Evolutionary conservation across 768 basidiomycete species (phyloP), one percentile per base, ranked within the genome.

Genomic region (Lactarius pseudohatsudake): DNA sequence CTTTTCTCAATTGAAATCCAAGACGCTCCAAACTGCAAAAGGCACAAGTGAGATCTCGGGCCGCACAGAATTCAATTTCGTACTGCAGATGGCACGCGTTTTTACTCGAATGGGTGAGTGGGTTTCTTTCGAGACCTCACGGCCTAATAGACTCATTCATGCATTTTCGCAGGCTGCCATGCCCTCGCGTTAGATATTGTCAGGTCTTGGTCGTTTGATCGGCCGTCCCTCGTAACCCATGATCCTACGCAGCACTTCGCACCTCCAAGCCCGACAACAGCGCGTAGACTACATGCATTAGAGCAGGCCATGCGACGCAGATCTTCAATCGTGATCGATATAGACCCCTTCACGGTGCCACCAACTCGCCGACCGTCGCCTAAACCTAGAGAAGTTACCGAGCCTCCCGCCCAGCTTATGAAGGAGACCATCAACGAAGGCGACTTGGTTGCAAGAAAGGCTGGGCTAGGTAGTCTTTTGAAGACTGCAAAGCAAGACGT

Each of bases 1-100:
- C 61, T 97, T 96, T 77, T 90, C 89, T 11, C 91, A 97, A 69
- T 79, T 99, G 63, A 89, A 92, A 69, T 86, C 88, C 38, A 96
- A 91, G 79, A 95, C 95, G 0, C 78, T 98, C 32, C 96, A 98
- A 79, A 89, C 96, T 4, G 91, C 91, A 1, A 89, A 95, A 74
- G 96, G 96, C 16, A 94, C 92, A 0, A 94, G 88, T 71, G 92
- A 96, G 72, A 94, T 98, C 34, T 89, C 92, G 0, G 91, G 90
- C 20, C 83, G 84, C 55, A 86, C 88, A 15, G 96, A 99, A 74
- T 98, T 96, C 77, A 95, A 92, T 74, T 98, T 98, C 75, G 93
- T 99, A 11, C 80, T 96, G 34, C 96, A 98, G 77, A 94, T 94
- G 71, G 92, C 95, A 0, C 86, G 94, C 34, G 91, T 96, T 9